These are phyloP conservation scores for Pugionium dolabratum DNA, from an alignment of 345 rosid genomes.

Conservation along the genomic window DNA sequence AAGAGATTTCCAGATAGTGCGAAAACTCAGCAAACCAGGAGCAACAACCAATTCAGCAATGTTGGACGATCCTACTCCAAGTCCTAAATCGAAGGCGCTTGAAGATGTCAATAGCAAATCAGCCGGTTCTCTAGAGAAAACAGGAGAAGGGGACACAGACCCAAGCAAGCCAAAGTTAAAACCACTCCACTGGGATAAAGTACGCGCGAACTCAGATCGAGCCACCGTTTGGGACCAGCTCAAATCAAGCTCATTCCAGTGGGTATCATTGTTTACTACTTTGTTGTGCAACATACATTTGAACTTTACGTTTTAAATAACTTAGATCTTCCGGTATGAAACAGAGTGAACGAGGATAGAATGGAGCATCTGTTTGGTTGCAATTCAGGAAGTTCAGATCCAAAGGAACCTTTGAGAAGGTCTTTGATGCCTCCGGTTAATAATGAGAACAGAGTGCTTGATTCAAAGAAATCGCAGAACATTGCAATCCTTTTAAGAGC, in stretches of 20 bases:
- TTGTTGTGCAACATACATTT: conserved; percentile 3
- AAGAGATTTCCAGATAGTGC: conserved; percentile 28
- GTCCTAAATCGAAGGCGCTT: conserved; percentile 46
- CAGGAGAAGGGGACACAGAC: conserved; percentile 65
- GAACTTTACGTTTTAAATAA: conserved; percentile 10
- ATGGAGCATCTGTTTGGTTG: conserved; percentile 97
- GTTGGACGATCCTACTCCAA: conserved; percentile 44
- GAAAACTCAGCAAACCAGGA: conserved; percentile 33
- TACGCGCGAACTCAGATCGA: conserved; percentile 88
- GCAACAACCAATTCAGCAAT: conserved; percentile 33
- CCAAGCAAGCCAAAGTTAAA: conserved; percentile 79
- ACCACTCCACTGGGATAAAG: conserved; percentile 99
- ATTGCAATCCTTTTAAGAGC: conserved; percentile 93
- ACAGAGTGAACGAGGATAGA: conserved; percentile 86
- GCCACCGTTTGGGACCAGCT: conserved; percentile 99
- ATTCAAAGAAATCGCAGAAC: conserved; percentile 98
- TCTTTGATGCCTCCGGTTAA: conserved; percentile 70
- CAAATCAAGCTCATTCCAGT: conserved; percentile 96
- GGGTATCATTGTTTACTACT: conserved; percentile 37
- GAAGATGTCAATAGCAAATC: conserved; percentile 41
- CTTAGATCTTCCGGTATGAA: conserved; percentile 14
- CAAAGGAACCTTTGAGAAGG: conserved; percentile 66
- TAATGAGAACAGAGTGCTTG: conserved; percentile 81
- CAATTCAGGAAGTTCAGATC: conserved; percentile 61
- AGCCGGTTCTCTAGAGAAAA: conserved; percentile 52